Percentiles rank a stretch among this genome's conserved stretches.
phyloP scores from a whole-genome alignment of 345 rosid species.

The Kandelia obovata region DNA sequence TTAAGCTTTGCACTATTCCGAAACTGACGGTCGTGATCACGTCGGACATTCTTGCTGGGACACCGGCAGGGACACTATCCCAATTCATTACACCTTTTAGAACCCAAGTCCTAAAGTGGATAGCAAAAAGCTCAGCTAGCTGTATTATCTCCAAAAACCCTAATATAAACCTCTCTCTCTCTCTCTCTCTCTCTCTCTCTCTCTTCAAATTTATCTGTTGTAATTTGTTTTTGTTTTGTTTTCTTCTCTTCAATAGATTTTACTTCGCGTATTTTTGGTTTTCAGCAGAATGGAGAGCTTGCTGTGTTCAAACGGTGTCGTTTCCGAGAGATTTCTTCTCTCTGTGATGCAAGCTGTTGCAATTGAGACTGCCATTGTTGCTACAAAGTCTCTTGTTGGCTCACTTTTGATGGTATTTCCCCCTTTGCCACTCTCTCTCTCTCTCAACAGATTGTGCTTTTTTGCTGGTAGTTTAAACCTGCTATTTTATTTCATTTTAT shows the following conservation, averaged over 20 bases:
- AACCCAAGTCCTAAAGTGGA: too few species aligned
- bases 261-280: neutral
- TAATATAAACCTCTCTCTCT: slow-evolving; percentile 30
- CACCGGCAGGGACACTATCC: too few species aligned
- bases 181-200: slow-evolving; percentile 12
- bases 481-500: neutral
- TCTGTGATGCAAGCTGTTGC: slow-evolving; percentile 30
- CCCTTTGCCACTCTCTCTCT: neutral
- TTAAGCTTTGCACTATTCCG: too few species aligned
- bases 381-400: slow-evolving; percentile 29
- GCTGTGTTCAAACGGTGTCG: slow-evolving; percentile 19
- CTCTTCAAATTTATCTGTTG: neutral
- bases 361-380: slow-evolving; percentile 37
- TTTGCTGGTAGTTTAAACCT: neutral
- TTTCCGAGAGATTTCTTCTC: slow-evolving; percentile 17
- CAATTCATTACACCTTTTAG: too few species aligned
- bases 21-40: too few species aligned
- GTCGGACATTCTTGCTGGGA: too few species aligned
- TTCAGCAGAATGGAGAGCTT: slow-evolving; percentile 16
- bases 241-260: neutral
- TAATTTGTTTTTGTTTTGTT: too few species aligned
- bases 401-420: slow-evolving; percentile 36
- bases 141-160: slow-evolving; percentile 24
- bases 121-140: neutral
- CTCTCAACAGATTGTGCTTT: neutral